A percentile compares a stretch with the other conserved stretches of the same genome.
These are phyloP conservation scores for Cladosporium cucumerinum DNA, from an alignment of 2,329 filamentous ascomycete species.

Conservation along the genomic window DNA sequence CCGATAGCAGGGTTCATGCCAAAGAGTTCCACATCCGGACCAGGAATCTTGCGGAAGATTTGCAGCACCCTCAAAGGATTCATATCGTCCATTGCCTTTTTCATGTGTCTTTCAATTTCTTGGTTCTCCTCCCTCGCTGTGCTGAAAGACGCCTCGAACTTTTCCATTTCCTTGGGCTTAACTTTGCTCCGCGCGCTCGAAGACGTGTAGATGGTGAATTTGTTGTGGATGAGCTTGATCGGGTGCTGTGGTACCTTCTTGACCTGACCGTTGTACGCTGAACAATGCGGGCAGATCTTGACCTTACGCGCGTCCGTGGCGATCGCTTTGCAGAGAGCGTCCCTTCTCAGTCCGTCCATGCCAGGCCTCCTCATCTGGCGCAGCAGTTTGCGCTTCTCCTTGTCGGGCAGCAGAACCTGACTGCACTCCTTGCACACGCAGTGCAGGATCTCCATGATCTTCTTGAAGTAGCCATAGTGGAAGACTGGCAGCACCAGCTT, in stretches of 20 bases:
- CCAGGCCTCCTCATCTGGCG: constrained; percentile 74
- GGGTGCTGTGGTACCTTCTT: constrained; percentile 77
- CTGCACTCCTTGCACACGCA: constrained; percentile 95
- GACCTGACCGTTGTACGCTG: constrained; percentile 81
- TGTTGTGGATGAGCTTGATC: constrained; percentile 93
- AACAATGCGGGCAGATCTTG: constrained; percentile 77
- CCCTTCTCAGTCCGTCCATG: constrained; percentile 80
- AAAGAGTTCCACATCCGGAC: constrained; percentile 83
- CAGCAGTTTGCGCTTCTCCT: constrained; percentile 73
- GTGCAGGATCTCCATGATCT: constrained; percentile 86
- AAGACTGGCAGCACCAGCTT: constrained; percentile 87
- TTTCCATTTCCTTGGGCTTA: constrained; percentile 73
- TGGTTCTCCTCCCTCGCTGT: constrained; percentile 72
- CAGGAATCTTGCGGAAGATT: constrained; percentile 82
- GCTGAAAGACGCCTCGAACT: constrained; percentile 81
- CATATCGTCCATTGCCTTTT: constrained; percentile 90
- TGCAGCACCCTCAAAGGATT: constrained; percentile 86
- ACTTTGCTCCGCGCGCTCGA: constrained; percentile 84
- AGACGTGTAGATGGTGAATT: constrained; percentile 81
- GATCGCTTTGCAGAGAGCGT: constrained; percentile 81
- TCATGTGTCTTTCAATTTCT: constrained; percentile 85
- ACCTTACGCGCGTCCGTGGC: constrained; percentile 86
- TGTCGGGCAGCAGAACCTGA: constrained; percentile 74
- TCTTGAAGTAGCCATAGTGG: constrained; percentile 93
- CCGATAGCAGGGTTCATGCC: constrained; percentile 84